Conservation (phyloP, 805 yeast genomes). For the Sugiyamaella valdiviana region DNA sequence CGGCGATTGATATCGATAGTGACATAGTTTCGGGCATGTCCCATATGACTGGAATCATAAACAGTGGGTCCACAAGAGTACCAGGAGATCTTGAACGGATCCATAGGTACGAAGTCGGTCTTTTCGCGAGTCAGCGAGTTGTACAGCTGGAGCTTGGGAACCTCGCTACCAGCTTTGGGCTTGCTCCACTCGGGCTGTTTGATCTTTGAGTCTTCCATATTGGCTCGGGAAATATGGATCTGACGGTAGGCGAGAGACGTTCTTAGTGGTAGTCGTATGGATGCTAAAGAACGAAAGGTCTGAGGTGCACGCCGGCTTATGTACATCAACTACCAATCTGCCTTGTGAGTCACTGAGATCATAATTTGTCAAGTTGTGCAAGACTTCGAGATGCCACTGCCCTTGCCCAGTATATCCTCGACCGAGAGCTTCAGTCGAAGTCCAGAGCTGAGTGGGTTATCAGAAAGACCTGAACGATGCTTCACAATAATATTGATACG, state of each 20-base stretch:
- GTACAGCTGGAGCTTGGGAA: slow-evolving; percentile 49
- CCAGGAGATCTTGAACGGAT: slow-evolving; percentile 69
- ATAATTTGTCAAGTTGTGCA: no score
- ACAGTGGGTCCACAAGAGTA: slow-evolving; percentile 99
- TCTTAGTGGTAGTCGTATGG: background rate
- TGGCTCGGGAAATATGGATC: background rate
- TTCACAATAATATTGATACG: no score
- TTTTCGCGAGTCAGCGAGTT: slow-evolving; percentile 81
- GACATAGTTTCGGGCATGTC: slow-evolving; percentile 96
- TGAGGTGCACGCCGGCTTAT: background rate
- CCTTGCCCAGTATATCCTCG: background rate
- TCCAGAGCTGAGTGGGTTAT: no score
- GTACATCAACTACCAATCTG: background rate
- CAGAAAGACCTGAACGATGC: no score
- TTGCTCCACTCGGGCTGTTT: slow-evolving; percentile 5
- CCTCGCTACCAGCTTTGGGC: background rate
- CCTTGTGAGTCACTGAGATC: background rate
- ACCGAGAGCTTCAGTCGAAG: background rate
- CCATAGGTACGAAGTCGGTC: slow-evolving; percentile 66
- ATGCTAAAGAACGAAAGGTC: background rate
- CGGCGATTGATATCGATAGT: slow-evolving; percentile 90
- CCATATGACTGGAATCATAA: slow-evolving; percentile 94
- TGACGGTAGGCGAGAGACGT: background rate
- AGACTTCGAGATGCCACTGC: background rate
- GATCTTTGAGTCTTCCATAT: slow-evolving; percentile 6